Evolutionary conservation across 441 rosid species (phyloP).

Genomic region (Adansonia rubrostipa): DNA sequence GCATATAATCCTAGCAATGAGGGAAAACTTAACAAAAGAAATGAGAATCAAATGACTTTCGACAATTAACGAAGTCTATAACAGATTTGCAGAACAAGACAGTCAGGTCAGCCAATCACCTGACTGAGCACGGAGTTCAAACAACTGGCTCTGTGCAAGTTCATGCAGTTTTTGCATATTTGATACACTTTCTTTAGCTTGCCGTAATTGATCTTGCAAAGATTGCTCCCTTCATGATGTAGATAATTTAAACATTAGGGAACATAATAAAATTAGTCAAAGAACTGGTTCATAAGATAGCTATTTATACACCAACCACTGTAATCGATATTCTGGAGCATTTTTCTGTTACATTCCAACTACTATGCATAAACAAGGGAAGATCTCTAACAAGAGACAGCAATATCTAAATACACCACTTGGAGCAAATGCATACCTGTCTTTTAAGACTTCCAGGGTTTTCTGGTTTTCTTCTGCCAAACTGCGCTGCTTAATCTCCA

Average conservation of each 20-base stretch:
- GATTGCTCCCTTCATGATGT: conserved; percentile 70
- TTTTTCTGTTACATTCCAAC: not conserved
- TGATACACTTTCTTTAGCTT: conserved; percentile 89
- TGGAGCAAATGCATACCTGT: conserved; percentile 54
- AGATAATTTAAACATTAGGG: conserved; percentile 18
- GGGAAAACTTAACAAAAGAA: conserved; percentile 9
- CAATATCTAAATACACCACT: not conserved
- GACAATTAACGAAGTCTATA: conserved; percentile 2
- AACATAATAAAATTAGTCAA: conserved; percentile 19
- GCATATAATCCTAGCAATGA: not conserved
- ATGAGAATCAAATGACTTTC: conserved; percentile 5
- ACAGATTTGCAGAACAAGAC: conserved; percentile 13
- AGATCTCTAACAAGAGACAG: not conserved
- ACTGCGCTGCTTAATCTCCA: conserved; percentile 95
- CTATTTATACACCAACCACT: not conserved
- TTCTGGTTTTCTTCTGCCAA: conserved; percentile 99
- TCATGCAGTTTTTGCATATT: conserved; percentile 95
- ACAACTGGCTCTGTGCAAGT: conserved; percentile 94
- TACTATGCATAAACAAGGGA: not conserved
- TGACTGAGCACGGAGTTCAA: conserved; percentile 93
- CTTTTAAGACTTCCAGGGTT: conserved; percentile 85
- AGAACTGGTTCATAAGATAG: conserved; percentile 14
- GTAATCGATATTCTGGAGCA: not conserved
- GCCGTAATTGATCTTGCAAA: conserved; percentile 95
- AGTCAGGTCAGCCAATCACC: conserved; percentile 50